These are phyloP conservation scores for Alloteropsis semialata DNA, from an alignment of 176 grass and related monocot genomes.

Conservation along the genomic window DNA sequence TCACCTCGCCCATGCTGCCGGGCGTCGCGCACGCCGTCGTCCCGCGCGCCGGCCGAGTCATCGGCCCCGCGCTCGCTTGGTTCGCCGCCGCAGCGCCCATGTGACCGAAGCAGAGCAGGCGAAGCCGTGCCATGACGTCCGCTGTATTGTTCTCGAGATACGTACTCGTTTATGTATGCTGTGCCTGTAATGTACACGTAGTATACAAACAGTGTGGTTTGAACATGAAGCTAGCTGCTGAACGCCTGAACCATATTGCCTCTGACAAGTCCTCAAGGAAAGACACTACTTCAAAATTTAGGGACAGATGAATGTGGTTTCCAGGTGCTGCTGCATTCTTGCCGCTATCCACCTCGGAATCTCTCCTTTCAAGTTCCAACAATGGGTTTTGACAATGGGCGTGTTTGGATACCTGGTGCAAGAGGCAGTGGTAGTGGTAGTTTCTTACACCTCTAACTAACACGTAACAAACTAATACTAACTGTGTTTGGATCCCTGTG, in stretches of 20 bases:
- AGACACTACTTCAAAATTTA: too few species aligned
- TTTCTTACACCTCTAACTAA: too few species aligned
- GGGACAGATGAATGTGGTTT: not conserved
- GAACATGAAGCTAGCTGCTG: not conserved
- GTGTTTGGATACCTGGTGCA: too few species aligned
- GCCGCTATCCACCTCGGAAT: not conserved
- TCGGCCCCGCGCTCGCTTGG: not conserved
- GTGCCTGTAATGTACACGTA: not conserved
- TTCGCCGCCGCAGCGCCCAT: not conserved
- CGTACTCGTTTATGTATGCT: not conserved
- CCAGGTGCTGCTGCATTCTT: not conserved
- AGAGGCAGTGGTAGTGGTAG: too few species aligned
- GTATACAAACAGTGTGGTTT: not conserved
- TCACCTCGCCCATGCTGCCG: constrained; percentile 51
- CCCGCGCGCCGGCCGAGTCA: constrained; percentile 6
- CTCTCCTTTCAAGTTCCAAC: not conserved
- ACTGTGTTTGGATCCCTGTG: too few species aligned
- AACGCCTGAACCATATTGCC: not conserved
- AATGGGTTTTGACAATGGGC: not conserved
- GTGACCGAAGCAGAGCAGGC: not conserved
- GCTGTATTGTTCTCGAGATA: not conserved
- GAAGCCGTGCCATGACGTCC: not conserved
- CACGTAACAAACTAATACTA: too few species aligned
- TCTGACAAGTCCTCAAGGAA: not conserved
- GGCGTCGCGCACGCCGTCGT: not conserved